Percentiles rank a stretch among this genome's conserved stretches.
These are phyloP conservation scores for Rhodamnia rubescens DNA, from an alignment of 345 rosid species.

Conservation along the genomic window DNA sequence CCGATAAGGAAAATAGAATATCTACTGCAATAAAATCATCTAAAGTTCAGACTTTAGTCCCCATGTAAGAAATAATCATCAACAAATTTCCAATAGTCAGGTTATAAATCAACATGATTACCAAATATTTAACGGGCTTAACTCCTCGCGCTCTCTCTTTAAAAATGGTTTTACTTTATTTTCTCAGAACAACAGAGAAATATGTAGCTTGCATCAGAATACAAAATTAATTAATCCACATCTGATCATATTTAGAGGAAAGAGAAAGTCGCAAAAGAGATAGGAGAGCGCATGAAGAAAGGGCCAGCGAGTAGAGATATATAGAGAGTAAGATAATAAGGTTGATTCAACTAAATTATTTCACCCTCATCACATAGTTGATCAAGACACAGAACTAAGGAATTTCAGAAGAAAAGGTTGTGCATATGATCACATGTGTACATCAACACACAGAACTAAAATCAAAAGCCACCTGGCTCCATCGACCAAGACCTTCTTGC, in stretches of 20 bases:
- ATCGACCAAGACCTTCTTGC: slow-evolving; percentile 67
- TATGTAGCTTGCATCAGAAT: background rate
- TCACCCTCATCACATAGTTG: background rate
- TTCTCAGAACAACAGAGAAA: background rate
- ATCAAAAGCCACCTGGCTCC: slow-evolving; percentile 62
- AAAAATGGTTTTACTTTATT: background rate
- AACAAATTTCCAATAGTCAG: background rate
- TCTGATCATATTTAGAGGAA: background rate
- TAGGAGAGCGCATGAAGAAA: background rate
- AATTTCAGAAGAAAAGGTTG: background rate
- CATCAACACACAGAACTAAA: background rate
- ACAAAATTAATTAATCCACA: background rate
- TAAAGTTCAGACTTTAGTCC: background rate
- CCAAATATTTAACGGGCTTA: background rate
- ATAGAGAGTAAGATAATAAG: background rate
- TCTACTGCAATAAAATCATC: background rate
- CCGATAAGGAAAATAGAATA: background rate
- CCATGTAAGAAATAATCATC: background rate
- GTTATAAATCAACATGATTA: background rate
- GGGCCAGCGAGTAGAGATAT: background rate
- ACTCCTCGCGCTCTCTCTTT: background rate
- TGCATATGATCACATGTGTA: background rate
- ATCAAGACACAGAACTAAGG: background rate
- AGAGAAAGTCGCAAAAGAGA: background rate
- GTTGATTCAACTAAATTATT: background rate